Evolutionary conservation across 2,329 filamentous ascomycete species (phyloP), one percentile per base, ranked within the genome.

Genomic region (Nothomitra cinnamomea): DNA sequence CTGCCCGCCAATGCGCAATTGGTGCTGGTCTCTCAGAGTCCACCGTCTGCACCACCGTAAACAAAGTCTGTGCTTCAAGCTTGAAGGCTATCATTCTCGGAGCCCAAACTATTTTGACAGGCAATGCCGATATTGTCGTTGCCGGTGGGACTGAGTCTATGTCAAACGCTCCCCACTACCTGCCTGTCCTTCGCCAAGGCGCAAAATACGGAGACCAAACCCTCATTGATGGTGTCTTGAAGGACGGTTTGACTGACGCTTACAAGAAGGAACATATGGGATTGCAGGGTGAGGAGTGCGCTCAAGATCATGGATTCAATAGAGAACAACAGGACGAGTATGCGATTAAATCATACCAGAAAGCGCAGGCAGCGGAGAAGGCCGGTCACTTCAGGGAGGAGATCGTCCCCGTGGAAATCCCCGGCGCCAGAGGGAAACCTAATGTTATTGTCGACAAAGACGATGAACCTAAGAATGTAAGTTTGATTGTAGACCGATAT

Each of bases 241-340:
- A 89, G 75, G 92, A 98, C 65, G 92, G 92, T 60, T 77, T 98
- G 60, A 94, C 85, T 52, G 92, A 98, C 67, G 87, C 87, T 58
- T 95, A 92, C 71, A 88, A 88, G 73, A 84, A 92, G 71, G 85
- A 96, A 69, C 88, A 95, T 70, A 98, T 98, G 92, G 92, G 92
- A 62, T 70, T 98, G 54, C 79, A 85, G 63, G 92, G 77, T 56
- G 92, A 98, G 76, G 85, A 95, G 64, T 98, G 92, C 71, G 86
- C 88, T 54, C 69, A 78, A 54, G 89, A 95, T 63, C 79, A 96
- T 71, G 76, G 72, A 57, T 80, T 98, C 70, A 78, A 76, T 64
- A 82, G 92, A 61, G 85, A 90, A 70, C 75, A 83, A 61, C 90
- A 95, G 74, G 92, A 98, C 66, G 85, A 89, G 56, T 98, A 96